phyloP scores from a whole-genome alignment of 495 filamentous ascomycete genomes.

The Podospora tetraspora region DNA sequence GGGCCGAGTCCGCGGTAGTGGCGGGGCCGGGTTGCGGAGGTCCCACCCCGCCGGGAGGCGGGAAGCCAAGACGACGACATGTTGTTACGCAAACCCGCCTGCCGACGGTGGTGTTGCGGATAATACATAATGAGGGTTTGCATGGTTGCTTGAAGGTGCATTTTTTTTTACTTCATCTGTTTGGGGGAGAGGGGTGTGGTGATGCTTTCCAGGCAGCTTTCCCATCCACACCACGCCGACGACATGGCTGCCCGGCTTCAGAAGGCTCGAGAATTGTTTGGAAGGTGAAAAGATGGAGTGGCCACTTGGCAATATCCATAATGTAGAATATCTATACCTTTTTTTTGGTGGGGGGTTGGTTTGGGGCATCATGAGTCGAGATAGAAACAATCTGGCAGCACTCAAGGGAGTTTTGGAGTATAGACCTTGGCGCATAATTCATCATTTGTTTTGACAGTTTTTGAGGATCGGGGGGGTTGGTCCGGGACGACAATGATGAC shows the following conservation, averaged over 20 bases:
- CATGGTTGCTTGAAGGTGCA: background rate
- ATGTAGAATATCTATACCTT: background rate
- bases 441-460: background rate
- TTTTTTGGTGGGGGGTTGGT: background rate
- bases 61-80: background rate
- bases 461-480: background rate
- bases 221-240: background rate
- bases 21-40: constrained; percentile 1
- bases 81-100: background rate
- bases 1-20: constrained; percentile 17
- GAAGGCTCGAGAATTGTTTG: background rate
- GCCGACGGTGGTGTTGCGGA: background rate
- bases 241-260: background rate
- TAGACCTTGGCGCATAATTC: background rate
- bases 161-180: background rate
- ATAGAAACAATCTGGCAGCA: background rate
- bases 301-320: constrained; percentile 1
- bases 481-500: too few relatives aligned
- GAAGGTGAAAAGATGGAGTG: background rate
- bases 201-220: background rate
- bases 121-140: background rate
- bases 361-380: background rate
- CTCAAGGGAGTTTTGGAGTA: background rate
- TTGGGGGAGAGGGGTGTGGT: background rate
- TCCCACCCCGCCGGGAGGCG: too few relatives aligned